Conservation (phyloP, 495 filamentous ascomycete genomes). For the Trypethelium eluteriae region DNA sequence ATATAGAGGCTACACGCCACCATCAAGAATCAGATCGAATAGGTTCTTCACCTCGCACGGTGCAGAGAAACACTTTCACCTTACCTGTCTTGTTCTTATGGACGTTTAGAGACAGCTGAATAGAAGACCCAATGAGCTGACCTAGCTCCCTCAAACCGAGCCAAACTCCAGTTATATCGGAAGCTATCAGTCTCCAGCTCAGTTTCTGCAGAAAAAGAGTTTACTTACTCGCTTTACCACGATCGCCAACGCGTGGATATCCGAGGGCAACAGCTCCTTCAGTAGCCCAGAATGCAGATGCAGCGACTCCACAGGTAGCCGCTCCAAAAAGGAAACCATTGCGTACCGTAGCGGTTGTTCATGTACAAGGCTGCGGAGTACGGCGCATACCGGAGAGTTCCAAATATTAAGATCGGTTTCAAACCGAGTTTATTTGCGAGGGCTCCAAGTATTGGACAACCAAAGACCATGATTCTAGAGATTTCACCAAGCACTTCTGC, state of each 20-base stretch:
- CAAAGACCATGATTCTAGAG: constrained; percentile 45
- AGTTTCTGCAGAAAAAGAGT: neutral
- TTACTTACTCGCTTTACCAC: constrained; percentile 44
- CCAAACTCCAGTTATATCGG: constrained; percentile 41
- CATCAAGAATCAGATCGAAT: too few relatives aligned
- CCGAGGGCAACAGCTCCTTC: constrained; percentile 53
- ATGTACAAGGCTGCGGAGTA: constrained; percentile 52
- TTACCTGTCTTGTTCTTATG: constrained; percentile 43
- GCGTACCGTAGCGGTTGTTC: constrained; percentile 50
- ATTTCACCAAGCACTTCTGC: neutral
- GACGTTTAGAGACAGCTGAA: constrained; percentile 49
- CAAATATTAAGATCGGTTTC: constrained; percentile 47
- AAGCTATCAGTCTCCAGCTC: neutral
- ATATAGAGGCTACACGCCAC: too few relatives aligned
- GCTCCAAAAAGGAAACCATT: constrained; percentile 52
- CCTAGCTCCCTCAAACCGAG: constrained; percentile 50
- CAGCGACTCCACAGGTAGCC: constrained; percentile 48
- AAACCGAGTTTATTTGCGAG: constrained; percentile 48
- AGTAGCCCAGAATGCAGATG: constrained; percentile 50
- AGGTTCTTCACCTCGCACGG: too few relatives aligned
- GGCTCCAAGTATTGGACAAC: constrained; percentile 46
- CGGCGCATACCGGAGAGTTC: constrained; percentile 49
- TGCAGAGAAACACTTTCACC: too few relatives aligned
- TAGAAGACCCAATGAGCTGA: constrained; percentile 49
- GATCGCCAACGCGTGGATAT: constrained; percentile 47